Evolutionary conservation across 768 basidiomycete species (phyloP).

Genomic region (Termitomyces sp.): DNA sequence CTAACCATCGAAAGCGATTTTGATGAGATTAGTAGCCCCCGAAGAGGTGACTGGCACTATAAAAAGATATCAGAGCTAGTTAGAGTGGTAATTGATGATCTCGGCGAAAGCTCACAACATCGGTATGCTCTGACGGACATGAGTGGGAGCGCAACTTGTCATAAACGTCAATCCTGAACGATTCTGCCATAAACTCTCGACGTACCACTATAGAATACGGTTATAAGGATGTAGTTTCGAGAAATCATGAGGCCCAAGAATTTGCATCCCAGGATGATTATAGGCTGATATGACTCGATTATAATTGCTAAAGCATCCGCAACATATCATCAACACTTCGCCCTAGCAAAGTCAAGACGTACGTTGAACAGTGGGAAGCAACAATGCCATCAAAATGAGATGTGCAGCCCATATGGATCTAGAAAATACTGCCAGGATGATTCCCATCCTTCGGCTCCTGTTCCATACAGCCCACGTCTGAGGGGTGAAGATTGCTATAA

Average conservation of each 20-base stretch:
- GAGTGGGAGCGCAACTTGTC: neutral
- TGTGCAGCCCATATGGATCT: neutral
- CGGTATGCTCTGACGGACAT: neutral
- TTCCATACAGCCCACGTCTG: conserved; percentile 9
- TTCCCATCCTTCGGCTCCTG: conserved; percentile 1
- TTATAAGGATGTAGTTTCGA: neutral
- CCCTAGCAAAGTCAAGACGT: too few species aligned
- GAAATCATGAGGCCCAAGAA: conserved; percentile 1
- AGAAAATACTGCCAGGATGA: conserved; percentile 2
- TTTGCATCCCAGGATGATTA: conserved; percentile 3
- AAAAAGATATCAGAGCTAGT: neutral
- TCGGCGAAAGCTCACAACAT: neutral
- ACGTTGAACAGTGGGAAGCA: neutral
- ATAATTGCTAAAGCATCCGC: neutral
- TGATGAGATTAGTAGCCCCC: neutral
- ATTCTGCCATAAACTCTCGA: neutral
- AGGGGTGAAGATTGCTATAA: conserved; percentile 4
- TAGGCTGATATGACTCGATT: neutral
- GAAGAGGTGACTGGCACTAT: neutral
- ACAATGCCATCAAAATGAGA: conserved; percentile 2
- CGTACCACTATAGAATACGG: neutral
- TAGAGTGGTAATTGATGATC: neutral
- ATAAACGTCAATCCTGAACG: neutral
- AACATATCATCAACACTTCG: neutral
- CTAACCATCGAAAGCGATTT: neutral